These are phyloP conservation scores for Puccinellia tenuiflora DNA, from an alignment of 176 grass and related monocot species.

Conservation along the genomic window DNA sequence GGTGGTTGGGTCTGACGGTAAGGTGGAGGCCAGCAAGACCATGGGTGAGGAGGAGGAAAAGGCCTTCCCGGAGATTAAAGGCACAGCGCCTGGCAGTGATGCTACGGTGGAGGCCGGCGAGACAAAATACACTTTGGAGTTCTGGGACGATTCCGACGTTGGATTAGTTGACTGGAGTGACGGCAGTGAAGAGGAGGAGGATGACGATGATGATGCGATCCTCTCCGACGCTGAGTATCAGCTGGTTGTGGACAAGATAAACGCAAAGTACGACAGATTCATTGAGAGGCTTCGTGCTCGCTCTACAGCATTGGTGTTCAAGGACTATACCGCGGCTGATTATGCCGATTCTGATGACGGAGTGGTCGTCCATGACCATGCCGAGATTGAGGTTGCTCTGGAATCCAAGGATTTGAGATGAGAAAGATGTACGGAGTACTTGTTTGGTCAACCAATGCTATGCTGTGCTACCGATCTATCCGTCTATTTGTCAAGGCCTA, in stretches of 20 bases:
- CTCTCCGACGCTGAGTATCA: background rate
- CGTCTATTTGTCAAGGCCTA: background rate
- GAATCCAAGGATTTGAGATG: background rate
- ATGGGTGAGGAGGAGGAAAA: too few relatives aligned
- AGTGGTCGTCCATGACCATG: background rate
- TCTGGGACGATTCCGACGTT: too few relatives aligned
- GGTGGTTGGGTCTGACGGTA: background rate
- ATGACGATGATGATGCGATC: background rate
- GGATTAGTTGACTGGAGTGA: too few relatives aligned
- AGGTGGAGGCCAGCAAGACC: too few relatives aligned
- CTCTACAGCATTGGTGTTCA: background rate
- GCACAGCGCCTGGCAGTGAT: too few relatives aligned
- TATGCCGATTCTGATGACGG: background rate
- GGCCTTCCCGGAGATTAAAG: too few relatives aligned
- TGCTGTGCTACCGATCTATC: background rate
- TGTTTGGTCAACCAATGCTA: background rate
- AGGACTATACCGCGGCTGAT: background rate
- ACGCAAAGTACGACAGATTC: background rate
- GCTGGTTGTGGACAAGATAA: background rate
- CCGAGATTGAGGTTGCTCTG: background rate
- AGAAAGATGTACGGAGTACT: background rate
- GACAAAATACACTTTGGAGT: too few relatives aligned
- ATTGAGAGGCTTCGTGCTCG: background rate
- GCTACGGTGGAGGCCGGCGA: too few relatives aligned
- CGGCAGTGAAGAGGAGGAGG: background rate